Percentiles rank a stretch among this genome's conserved stretches.
phyloP scores from a whole-genome alignment of 2,329 filamentous ascomycete genomes.

The Stemphylium lycopersici region DNA sequence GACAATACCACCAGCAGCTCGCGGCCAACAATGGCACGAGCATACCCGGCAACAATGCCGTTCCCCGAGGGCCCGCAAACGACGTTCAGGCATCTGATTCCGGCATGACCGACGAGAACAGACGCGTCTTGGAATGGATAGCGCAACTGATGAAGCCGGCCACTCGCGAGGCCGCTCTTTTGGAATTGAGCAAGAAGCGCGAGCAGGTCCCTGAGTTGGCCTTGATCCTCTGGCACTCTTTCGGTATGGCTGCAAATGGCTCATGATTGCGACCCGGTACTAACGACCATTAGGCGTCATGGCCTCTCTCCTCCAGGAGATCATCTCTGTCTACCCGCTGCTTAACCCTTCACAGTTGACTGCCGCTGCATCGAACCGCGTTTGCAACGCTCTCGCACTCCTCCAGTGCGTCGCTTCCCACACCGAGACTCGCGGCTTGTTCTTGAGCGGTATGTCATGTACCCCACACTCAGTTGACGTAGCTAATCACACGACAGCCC shows the following conservation, averaged over 20 bases:
- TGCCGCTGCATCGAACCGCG: conserved; percentile 93
- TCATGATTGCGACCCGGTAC: background rate
- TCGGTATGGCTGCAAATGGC: conserved; percentile 64
- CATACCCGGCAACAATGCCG: conserved; percentile 43
- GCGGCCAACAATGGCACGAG: conserved; percentile 67
- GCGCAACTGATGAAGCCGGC: conserved; percentile 87
- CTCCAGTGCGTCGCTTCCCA: conserved; percentile 97
- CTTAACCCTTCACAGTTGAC: conserved; percentile 97
- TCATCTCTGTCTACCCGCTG: conserved; percentile 97
- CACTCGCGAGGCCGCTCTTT: conserved; percentile 85
- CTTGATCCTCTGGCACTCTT: conserved; percentile 97
- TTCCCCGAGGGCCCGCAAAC: conserved; percentile 48
- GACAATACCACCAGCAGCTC: conserved; percentile 74
- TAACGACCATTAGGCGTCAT: conserved; percentile 75
- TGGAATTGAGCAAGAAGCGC: conserved; percentile 97
- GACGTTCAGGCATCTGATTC: conserved; percentile 47
- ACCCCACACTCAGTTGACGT: background rate
- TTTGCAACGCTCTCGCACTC: conserved; percentile 95
- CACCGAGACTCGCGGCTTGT: conserved; percentile 92
- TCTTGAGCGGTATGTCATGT: conserved; percentile 74
- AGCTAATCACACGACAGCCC: conserved; percentile 63
- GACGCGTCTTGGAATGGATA: conserved; percentile 90
- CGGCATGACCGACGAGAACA: conserved; percentile 83
- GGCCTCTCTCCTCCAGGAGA: conserved; percentile 96
- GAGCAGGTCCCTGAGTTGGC: conserved; percentile 97